Evolutionary conservation across 2,329 filamentous ascomycete genomes (phyloP).

Genomic region (Neoarthrinium moseri): DNA sequence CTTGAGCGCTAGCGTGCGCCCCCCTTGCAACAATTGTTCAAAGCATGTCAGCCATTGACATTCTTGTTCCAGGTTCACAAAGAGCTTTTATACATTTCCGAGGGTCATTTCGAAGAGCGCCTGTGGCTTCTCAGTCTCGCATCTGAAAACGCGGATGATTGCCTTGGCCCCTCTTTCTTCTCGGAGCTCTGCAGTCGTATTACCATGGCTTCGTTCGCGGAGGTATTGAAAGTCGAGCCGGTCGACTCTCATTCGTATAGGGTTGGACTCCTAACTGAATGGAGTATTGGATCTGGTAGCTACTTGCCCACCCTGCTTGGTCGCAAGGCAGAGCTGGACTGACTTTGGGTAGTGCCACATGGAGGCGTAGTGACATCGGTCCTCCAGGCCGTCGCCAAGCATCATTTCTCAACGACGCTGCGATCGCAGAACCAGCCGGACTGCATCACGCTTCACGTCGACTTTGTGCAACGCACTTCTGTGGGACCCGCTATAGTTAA

Average conservation of each 20-base stretch:
- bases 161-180: no score
- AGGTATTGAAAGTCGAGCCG: constrained; percentile 1
- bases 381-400: constrained; percentile 51
- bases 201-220: constrained; percentile 7
- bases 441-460: constrained; percentile 25
- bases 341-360: constrained; percentile 57
- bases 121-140: no score
- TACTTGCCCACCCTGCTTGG: not conserved
- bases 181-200: no score
- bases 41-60: no score
- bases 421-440: constrained; percentile 26
- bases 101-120: no score
- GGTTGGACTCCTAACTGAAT: constrained; percentile 4
- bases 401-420: constrained; percentile 30
- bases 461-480: constrained; percentile 30
- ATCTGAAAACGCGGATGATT: no score
- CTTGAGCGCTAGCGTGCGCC: no score
- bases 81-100: no score
- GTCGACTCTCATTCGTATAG: constrained; percentile 10
- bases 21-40: no score
- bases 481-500: constrained; percentile 24
- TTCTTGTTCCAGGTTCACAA: no score
- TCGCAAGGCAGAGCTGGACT: not conserved
- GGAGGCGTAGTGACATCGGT: constrained; percentile 67
- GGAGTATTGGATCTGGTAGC: constrained; percentile 10